Evolutionary conservation across 2,329 filamentous ascomycete species (phyloP).

Genomic region (Fusarium graminum): DNA sequence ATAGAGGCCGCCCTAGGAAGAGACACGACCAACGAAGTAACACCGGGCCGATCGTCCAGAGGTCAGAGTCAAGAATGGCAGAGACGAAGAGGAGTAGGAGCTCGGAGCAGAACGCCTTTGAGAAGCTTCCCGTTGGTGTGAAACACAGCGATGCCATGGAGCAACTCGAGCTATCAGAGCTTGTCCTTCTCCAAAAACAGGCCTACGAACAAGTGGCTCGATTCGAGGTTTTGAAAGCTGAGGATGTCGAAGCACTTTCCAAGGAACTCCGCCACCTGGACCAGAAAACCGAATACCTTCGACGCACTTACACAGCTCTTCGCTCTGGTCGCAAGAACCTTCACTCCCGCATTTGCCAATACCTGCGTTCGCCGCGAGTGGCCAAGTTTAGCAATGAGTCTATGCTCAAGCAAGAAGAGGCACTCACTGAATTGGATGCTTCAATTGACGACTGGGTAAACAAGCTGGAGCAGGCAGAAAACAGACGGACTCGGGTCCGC

Average conservation of each 20-base stretch:
- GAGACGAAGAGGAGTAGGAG: conserved; percentile 62
- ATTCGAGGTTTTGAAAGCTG: conserved; percentile 73
- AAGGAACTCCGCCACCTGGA: conserved; percentile 82
- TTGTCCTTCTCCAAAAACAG: conserved; percentile 67
- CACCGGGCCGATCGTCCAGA: conserved; percentile 55
- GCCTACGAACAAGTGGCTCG: conserved; percentile 72
- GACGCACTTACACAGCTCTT: conserved; percentile 80
- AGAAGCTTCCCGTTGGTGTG: conserved; percentile 71
- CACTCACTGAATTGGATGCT: conserved; percentile 78
- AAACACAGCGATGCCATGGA: conserved; percentile 65
- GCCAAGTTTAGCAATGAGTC: conserved; percentile 80
- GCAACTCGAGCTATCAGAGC: conserved; percentile 63
- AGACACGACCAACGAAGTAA: conserved; percentile 59
- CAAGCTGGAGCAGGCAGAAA: conserved; percentile 85
- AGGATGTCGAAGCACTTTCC: conserved; percentile 75
- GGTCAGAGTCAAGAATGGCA: conserved; percentile 54
- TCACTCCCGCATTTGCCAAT: conserved; percentile 81
- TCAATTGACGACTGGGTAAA: conserved; percentile 85
- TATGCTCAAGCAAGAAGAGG: conserved; percentile 84
- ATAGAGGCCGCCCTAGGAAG: conserved; percentile 72
- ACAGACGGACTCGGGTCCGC: conserved; percentile 78
- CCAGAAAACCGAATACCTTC: conserved; percentile 81
- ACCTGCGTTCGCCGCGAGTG: conserved; percentile 77
- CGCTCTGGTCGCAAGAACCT: conserved; percentile 81
- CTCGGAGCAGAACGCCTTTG: conserved; percentile 69